A percentile compares a stretch with the other conserved stretches of the same genome.
Evolutionary conservation across 2,329 filamentous ascomycete species (phyloP).

Genomic region (Cordyceps javanica): DNA sequence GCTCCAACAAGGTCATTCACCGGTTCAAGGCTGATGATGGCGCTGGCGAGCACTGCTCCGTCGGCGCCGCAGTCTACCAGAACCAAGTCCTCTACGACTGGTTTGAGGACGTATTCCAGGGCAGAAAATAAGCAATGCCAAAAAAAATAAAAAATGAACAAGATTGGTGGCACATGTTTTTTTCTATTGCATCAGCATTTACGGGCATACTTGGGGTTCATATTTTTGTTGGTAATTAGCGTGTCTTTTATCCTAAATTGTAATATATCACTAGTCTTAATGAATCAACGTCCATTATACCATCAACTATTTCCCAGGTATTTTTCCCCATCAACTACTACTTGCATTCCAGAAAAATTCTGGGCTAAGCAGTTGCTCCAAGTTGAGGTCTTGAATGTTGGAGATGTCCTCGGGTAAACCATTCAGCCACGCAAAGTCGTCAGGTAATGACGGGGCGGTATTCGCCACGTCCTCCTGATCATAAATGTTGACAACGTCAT

Average conservation of each 20-base stretch:
- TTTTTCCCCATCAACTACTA: not conserved
- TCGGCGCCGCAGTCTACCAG: constrained; percentile 4
- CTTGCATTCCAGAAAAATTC: constrained; percentile 15
- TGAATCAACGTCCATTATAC: not conserved
- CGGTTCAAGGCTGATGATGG: constrained; percentile 4
- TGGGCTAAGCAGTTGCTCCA: constrained; percentile 33
- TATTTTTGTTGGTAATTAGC: not conserved
- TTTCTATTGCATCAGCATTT: not conserved
- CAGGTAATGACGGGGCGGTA: constrained; percentile 16
- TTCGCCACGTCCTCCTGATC: constrained; percentile 16
- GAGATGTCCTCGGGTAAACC: constrained; percentile 38
- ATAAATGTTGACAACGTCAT: constrained; percentile 31
- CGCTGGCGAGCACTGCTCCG: constrained; percentile 12
- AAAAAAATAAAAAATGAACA: too few species aligned
- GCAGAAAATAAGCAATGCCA: not conserved
- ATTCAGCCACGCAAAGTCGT: constrained; percentile 37
- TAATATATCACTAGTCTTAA: not conserved
- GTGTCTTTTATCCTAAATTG: not conserved
- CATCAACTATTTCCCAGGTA: not conserved
- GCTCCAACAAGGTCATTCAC: constrained; percentile 5
- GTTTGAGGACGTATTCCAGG: constrained; percentile 3
- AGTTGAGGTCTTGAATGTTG: constrained; percentile 35
- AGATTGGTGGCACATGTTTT: not conserved
- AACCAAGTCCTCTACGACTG: constrained; percentile 11
- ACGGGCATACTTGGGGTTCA: not conserved